Evolutionary conservation across 2,329 filamentous ascomycete genomes (phyloP), one percentile per base, ranked within the genome.

Genomic region (Myriosclerotinia curreyana): DNA sequence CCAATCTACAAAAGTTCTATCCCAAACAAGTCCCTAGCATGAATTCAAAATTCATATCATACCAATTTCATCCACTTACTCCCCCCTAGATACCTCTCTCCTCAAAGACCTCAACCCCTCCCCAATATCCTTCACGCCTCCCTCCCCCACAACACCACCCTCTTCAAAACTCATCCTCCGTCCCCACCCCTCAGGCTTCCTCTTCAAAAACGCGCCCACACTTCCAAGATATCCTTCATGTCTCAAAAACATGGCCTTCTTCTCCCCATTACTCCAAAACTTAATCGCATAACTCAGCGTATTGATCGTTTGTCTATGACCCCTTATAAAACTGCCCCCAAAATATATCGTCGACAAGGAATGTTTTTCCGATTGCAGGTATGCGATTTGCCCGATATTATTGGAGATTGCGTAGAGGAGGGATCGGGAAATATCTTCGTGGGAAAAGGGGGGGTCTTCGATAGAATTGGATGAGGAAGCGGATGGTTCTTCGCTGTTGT

Each of bases 321-420:
- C 95, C 50, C 95, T 88, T 74, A 99, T 98, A 75, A 98, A 99
- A 8, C 90, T 95, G 31, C 95, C 95, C 28, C 95, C 95, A 77
- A 99, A 99, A 79, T 99, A 99, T 66, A 99, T 98, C 73, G 94
- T 87, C 68, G 91, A 89, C 34, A 98, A 81, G 53, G 89, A 85
- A 78, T 99, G 94, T 74, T 96, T 95, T 75, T 97, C 93, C 7
- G 92, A 95, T 75, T 98, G 95, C n/a, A 99, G 82, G 76, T 95
- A 97, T 51, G 95, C 92, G 71, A 99, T 96, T 79, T 99, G 95
- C 20, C 95, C 95, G 68, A 98, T 97, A 77, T 98, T 98, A 80
- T 98, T 98, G 75, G 90, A 94, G 70, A 98, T 92, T 31, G 95
- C 95, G 77, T 96, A 99, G 0, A 99, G 84, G 22, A 99, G 82